Evolutionary conservation across 306 rosid genomes (phyloP), one percentile per base, ranked within the genome.

Genomic region (Acacia confusa): DNA sequence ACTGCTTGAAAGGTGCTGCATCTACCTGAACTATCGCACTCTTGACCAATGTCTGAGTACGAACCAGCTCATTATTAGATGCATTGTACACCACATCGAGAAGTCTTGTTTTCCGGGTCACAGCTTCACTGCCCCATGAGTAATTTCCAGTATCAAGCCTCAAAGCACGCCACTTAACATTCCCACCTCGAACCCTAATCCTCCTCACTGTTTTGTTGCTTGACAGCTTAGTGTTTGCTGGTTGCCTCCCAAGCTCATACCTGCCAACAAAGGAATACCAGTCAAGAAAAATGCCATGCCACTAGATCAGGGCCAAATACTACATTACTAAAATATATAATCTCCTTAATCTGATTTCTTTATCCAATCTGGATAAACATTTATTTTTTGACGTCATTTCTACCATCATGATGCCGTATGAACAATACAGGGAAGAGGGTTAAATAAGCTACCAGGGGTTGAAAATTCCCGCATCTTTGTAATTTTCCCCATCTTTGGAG

Each of bases 21-120:
- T 63, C 69, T 28, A 63, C 69, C 69, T 63, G 69, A 15, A 63
- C 69, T 7, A 63, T 63, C 0, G 69, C 69, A 63, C 69, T 63
- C 69, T 63, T 63, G 69, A 63, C 40, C 69, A 63, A 63, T 27
- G 69, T 63, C 69, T 63, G 40, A 15, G 69, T 63, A 28, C 69
- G n/a, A 14, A 63, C 40, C n/a, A 30, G 69, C 69, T 63, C 69
- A 30, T 63, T 63, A 10, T 63, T 63, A 28, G 69, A 63, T 0
- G 69, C 41, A 63, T 63, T 63, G 38, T 63, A 63, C 69, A 63
- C 69, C n/a, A 63, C 69, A 63, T 63, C 69, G 7, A 63, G 40
- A 15, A 28, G 15, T 63, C 69, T 63, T 1, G 69, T 63, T 63
- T 63, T 63, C 11, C 40, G 69, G 7, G 69, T 63, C n/a, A 28